Percentiles rank a stretch among this genome's conserved stretches.
Conservation (phyloP, 352 stramenopile genomes). For the Pythium apleroticum region DNA sequence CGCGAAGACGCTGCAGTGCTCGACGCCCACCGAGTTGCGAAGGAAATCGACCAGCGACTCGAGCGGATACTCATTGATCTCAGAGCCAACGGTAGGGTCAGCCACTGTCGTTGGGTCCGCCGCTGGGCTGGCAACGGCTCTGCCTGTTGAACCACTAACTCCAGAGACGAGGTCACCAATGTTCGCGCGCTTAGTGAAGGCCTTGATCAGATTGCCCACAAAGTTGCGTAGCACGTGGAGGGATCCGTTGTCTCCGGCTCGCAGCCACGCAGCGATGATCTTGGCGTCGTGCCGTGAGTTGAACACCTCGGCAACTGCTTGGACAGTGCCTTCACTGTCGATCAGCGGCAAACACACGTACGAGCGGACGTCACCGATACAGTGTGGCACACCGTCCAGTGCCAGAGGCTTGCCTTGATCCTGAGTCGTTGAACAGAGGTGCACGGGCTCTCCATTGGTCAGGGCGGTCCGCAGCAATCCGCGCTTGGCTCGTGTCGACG, state of each 20-base stretch:
- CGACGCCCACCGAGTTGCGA: constrained; percentile 46
- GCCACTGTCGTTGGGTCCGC: neutral
- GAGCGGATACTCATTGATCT: constrained; percentile 32
- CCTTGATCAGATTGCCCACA: constrained; percentile 54
- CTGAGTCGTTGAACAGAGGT: constrained; percentile 32
- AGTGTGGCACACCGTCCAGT: constrained; percentile 29
- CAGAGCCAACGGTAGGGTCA: neutral
- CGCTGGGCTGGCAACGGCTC: neutral
- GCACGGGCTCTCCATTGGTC: constrained; percentile 37
- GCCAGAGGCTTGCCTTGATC: constrained; percentile 13
- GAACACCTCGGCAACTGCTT: constrained; percentile 67
- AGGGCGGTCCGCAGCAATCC: constrained; percentile 30
- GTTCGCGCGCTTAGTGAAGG: constrained; percentile 41
- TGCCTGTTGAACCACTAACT: neutral
- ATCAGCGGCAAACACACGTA: constrained; percentile 74
- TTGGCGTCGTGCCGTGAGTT: constrained; percentile 53
- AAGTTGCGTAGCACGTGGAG: constrained; percentile 66
- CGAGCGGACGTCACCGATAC: constrained; percentile 47
- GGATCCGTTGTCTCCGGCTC: constrained; percentile 33
- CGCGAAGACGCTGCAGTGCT: constrained; percentile 61
- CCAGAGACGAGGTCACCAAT: constrained; percentile 28
- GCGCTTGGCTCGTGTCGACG: constrained; percentile 33
- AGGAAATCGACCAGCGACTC: constrained; percentile 53
- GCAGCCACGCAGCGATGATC: constrained; percentile 46
- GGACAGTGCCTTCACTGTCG: constrained; percentile 48